Evolutionary conservation across 2,329 filamentous ascomycete species (phyloP).

Genomic region (Purpureocillium takamizusanense): DNA sequence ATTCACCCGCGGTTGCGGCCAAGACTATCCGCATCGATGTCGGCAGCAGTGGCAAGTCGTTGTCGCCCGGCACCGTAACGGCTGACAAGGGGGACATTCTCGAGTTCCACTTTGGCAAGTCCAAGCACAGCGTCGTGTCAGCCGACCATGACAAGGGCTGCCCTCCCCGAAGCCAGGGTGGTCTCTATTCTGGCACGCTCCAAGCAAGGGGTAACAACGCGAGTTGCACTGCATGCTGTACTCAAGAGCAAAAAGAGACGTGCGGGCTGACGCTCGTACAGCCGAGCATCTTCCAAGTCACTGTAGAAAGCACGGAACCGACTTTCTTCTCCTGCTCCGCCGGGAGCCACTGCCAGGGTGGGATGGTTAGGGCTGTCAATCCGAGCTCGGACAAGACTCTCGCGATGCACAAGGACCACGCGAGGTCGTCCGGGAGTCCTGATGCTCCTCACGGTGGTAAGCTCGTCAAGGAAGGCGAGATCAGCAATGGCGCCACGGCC

Average conservation of each 20-base stretch:
- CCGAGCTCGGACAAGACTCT: constrained; percentile 12
- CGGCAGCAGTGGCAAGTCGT: constrained; percentile 36
- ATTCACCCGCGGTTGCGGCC: constrained; percentile 20
- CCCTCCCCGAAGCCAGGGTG: constrained; percentile 19
- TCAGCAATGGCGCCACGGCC: not conserved
- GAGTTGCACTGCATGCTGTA: not conserved
- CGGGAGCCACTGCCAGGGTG: constrained; percentile 17
- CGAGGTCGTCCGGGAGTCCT: constrained; percentile 6
- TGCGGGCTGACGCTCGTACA: constrained; percentile 5
- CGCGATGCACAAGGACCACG: constrained; percentile 7
- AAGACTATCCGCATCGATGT: constrained; percentile 30
- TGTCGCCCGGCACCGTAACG: constrained; percentile 25
- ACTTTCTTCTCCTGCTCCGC: constrained; percentile 20
- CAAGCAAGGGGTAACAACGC: not conserved
- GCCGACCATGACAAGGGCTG: constrained; percentile 40
- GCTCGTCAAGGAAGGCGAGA: not conserved
- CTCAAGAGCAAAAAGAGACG: no score
- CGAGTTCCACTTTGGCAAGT: constrained; percentile 40
- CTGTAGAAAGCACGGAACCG: constrained; percentile 18
- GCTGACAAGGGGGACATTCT: constrained; percentile 36
- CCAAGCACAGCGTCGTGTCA: constrained; percentile 36
- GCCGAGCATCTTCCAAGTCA: constrained; percentile 13
- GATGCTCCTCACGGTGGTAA: constrained; percentile 7
- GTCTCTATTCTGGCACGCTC: constrained; percentile 9
- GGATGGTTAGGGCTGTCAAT: constrained; percentile 22